phyloP scores from a whole-genome alignment of 371 early-diverging fungal species.

The Apophysomyces sp. region DNA sequence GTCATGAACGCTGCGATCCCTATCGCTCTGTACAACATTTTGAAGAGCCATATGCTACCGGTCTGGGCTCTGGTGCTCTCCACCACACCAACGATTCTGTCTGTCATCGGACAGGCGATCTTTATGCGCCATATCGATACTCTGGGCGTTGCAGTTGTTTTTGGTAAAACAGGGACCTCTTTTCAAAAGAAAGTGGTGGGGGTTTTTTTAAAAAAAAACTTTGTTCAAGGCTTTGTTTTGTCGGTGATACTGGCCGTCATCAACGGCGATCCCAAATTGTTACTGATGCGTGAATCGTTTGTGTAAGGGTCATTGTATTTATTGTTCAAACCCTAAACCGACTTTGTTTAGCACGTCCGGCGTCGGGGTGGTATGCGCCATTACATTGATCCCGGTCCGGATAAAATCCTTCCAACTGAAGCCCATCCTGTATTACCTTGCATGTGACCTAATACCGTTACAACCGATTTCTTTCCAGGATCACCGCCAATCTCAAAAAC shows the following conservation, averaged over 20 bases:
- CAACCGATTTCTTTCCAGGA: conserved; percentile 19
- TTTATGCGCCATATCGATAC: conserved; percentile 34
- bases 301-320: conserved; percentile 24
- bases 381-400: conserved; percentile 35
- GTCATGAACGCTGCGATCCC: conserved; percentile 41
- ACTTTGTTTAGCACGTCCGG: conserved; percentile 28
- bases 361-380: conserved; percentile 26
- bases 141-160: conserved; percentile 35
- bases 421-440: conserved; percentile 40
- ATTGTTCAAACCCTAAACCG: not conserved
- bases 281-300: conserved; percentile 51
- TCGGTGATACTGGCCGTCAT: conserved; percentile 44
- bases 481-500: conserved; percentile 15
- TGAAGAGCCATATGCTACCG: conserved; percentile 31
- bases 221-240: conserved; percentile 37
- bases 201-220: not conserved
- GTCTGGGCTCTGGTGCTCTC: conserved; percentile 47
- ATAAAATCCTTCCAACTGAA: conserved; percentile 35
- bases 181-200: not conserved
- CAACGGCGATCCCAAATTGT: conserved; percentile 45
- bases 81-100: conserved; percentile 37
- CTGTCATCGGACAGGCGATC: conserved; percentile 33
- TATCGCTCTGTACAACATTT: conserved; percentile 31
- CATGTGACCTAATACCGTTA: conserved; percentile 32
- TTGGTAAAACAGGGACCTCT: conserved; percentile 25